phyloP scores from a whole-genome alignment of 768 basidiomycete species.

The Tylopilus sp. region DNA sequence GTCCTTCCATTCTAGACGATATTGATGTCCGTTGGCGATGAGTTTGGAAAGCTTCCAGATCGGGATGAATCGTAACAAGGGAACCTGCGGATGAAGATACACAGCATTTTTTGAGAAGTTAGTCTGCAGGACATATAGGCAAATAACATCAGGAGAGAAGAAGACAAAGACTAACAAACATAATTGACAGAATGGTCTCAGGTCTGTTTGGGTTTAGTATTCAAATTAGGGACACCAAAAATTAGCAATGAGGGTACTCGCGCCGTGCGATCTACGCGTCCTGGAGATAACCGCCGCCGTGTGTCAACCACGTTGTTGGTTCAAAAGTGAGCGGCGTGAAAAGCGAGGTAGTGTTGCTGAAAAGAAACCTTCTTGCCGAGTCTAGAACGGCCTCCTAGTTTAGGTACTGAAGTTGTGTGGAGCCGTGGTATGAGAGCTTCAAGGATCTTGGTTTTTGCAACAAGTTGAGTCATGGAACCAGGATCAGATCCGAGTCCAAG shows the following conservation, averaged over 20 bases:
- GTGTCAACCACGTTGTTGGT: slow-evolving; percentile 15
- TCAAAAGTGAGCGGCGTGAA: slow-evolving; percentile 2
- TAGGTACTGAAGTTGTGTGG: neutral
- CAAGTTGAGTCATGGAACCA: too few relatives aligned
- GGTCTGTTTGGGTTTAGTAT: neutral
- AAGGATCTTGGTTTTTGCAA: too few relatives aligned
- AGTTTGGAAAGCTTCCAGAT: slow-evolving; percentile 9
- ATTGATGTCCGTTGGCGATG: slow-evolving; percentile 11
- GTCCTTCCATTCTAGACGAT: slow-evolving; percentile 22
- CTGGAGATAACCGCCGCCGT: slow-evolving; percentile 16
- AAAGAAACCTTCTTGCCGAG: slow-evolving; percentile 1
- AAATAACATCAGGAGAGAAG: neutral
- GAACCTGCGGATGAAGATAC: neutral
- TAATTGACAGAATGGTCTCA: neutral
- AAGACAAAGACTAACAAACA: neutral
- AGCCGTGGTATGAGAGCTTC: neutral
- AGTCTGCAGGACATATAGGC: neutral
- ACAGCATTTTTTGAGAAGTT: slow-evolving; percentile 5
- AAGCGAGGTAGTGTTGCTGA: neutral
- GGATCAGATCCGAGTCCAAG: too few relatives aligned
- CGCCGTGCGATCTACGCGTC: slow-evolving; percentile 1
- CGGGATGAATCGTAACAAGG: slow-evolving; percentile 1
- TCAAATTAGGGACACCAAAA: neutral
- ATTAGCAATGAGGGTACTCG: neutral
- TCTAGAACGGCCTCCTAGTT: neutral